Base-by-base conservation (phyloP, 2,329 filamentous ascomycete genomes). In the Nemania bipapillata region DNA sequence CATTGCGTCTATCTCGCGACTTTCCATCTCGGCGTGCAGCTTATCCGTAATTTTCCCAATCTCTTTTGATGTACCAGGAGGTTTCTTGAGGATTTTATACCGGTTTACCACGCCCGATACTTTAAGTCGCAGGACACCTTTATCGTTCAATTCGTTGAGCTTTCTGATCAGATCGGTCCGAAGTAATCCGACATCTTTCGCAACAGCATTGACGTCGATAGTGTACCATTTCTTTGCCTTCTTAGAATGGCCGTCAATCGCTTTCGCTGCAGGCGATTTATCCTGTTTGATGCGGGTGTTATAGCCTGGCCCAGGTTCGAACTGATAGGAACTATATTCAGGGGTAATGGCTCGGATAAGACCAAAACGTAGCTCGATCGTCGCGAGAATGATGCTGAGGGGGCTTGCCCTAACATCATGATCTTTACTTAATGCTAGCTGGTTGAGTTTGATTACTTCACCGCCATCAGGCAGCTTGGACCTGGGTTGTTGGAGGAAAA, bases 311-410 rank as follows among this genome's bases (percentile, higher is more conserved):
- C 70, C 79, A 12, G 79, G 77, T 53, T 81, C 81, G 71, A 84
- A 90, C 35, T 81, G 82, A 75, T 90, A 90, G 1, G 82, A 79
- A 7, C 81, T 84, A 68, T 89, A 90, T 47, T 88, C 85, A 0
- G 84, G 86, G 0, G 84, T 90, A 20, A 83, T 85, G 17, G 84
- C 87, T 24, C 88, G 83, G 32, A 90, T 81, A 0, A 90, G 79
- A 0, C 80, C 80, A 67, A 88, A 89, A 2, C 83, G 84, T 4
- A 90, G 80, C 73, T 91, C 89, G 1, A 91, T 79, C n/a, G 86
- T 83, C 0, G 88, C 86, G 59, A 89, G 88, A 17, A 90, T 83
- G 58, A 86, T 85, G 45, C 79, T 79, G 5, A 90, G 78, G 0
- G 85, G 81, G 2, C 78, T 85, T 1, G 78, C 68, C 22, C 84